Percentiles rank a stretch among this genome's conserved stretches.
Conservation (phyloP, 768 basidiomycete genomes). For the Dacryopinax spathularia region DNA sequence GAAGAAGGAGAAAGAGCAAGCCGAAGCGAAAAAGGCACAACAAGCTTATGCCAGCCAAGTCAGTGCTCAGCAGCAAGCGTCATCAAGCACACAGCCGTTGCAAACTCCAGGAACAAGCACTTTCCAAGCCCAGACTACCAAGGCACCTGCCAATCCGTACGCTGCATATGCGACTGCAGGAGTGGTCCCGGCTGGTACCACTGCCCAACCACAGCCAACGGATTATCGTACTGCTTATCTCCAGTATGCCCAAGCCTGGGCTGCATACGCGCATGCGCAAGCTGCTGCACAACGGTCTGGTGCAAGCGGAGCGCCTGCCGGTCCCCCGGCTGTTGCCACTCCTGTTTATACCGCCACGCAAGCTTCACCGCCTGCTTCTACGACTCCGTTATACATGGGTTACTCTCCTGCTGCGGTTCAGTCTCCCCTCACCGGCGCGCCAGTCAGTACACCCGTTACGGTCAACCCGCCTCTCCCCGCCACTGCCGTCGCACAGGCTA, state of each 20-base stretch:
- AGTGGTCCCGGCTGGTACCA: not conserved
- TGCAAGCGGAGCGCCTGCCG: not conserved
- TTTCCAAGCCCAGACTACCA: not conserved
- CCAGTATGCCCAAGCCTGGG: not conserved
- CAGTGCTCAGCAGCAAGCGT: not conserved
- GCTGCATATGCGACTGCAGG: not conserved
- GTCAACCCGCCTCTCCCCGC: not conserved
- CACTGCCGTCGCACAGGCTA: not conserved
- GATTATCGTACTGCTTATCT: not conserved
- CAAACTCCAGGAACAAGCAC: too few relatives aligned
- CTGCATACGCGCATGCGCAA: not conserved
- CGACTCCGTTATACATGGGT: not conserved
- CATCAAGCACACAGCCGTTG: too few relatives aligned
- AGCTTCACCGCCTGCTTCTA: not conserved
- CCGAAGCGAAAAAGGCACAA: not conserved
- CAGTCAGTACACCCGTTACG: not conserved
- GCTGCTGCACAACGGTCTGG: not conserved
- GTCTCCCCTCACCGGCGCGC: not conserved
- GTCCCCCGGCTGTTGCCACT: not conserved
- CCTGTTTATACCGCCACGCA: not conserved
- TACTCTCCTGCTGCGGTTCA: not conserved
- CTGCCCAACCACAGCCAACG: not conserved
- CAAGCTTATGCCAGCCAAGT: not conserved
- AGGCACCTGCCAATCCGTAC: not conserved
- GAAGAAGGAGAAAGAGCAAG: slow-evolving; percentile 44